Evolutionary conservation across 2,329 filamentous ascomycete species (phyloP), one percentile per base, ranked within the genome.

Genomic region (Neonectria hederae): DNA sequence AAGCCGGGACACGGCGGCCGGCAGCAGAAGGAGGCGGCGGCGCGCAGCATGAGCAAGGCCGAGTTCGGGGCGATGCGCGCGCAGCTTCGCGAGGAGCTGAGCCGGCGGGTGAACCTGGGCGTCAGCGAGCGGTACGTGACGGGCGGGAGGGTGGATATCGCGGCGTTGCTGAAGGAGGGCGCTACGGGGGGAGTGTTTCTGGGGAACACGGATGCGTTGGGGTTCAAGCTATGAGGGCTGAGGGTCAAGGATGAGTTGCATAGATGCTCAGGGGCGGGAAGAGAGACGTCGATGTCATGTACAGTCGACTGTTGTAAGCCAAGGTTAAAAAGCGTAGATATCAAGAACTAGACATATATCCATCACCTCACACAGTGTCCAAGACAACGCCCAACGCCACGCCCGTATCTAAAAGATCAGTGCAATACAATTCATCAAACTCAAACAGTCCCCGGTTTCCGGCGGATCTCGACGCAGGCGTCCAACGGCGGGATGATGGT

Each of bases 51-150:
- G 72, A 89, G 85, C 2, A 97, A 96, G 79, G 89, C 83, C 0
- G 92, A 97, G 77, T 78, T 97, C 72, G 88, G 84, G 2, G 86
- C 83, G 0, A 78, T 96, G 76, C 87, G 88, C 69, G 91, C 89
- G 0, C 89, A 97, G 79, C 78, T 98, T 72, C 90, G 87, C 72
- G 84, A 87, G 46, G 78, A 97, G 71, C 78, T 98, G 74, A 83
- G 83, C 4, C 87, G 90, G 77, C 86, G 92, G 63, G 87, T 97
- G 60, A 97, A 97, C 74, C 85, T 93, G 17, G 94, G 95, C 7
- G 92, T 97, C 26, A 97, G 92, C 74, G 93, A 94, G 80, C 87
- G 86, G 73, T 98, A 97, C 78, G 83, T 97, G 65, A 92, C 93
- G 0, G 87, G 88, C n/a, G 92, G 93, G 0, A 83, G 87, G n/a